Base-by-base conservation (phyloP, 2,329 filamentous ascomycete genomes). In the Xylariaceae sp. region DNA sequence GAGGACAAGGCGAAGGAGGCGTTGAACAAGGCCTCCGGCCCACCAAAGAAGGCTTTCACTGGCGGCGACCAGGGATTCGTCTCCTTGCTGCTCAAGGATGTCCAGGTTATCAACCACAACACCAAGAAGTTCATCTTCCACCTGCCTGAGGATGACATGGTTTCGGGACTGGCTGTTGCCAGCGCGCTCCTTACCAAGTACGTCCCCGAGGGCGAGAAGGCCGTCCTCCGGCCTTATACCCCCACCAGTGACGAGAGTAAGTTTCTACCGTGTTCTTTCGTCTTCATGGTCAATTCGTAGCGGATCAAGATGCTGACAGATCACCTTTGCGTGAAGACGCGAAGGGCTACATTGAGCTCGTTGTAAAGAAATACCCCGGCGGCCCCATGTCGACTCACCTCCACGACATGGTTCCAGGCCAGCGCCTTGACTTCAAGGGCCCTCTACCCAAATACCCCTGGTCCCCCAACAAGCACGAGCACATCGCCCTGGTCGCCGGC, bases 371-470 rank as follows among this genome's bases (percentile, higher is more conserved):
- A 58, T 98, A 98, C 71, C 83, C 85, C 47, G 74, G 81, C 56
- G 92, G 92, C 26, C 83, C 86, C 46, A 97, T 98, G 92, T 94
- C 86, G 49, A 78, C 80, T 51, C 85, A 97, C 69, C 62, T 98
- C 35, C 87, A 95, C 73, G 73, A 76, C 59, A 78, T 98, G 79
- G 72, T 74, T 23, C 81, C 86, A 31, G 87, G 88, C 47, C 83
- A 97, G 65, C 73, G 74, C 12, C 80, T 98, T 39, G 83, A 90
- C 47, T 81, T 98, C 71, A 97, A 98, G 76, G 92, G 92, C 13
- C 92, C 92, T 2, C 79, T 98, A 27, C 86, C 88, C 56, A 98
- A 98, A 69, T 97, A 96, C 67, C 67, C 78, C 21, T 97, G 89
- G 89, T 61, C 78, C 37, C 59, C 82, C 52, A 97, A 97, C 77